Base-by-base conservation (phyloP, 2,329 filamentous ascomycete genomes). In the Alternaria ethzedia region DNA sequence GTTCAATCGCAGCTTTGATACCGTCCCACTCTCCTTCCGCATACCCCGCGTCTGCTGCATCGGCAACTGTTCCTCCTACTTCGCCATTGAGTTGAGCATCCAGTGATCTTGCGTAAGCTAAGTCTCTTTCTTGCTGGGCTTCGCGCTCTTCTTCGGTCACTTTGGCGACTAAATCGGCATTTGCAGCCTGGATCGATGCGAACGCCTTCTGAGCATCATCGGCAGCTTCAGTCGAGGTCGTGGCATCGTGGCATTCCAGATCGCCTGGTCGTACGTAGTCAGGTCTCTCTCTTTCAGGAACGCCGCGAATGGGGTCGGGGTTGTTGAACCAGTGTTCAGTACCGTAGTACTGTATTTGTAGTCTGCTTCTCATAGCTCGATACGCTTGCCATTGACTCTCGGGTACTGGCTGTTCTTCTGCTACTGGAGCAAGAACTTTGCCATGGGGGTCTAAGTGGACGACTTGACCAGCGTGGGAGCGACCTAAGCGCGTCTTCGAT, bases 291-390 rank as follows among this genome's bases (percentile, higher is more conserved):
- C 44, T 50, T 5, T 13, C 50, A 12, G 60, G 60, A 17, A 63
- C 20, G n/a, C 60, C 60, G 5, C 56, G 56, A 13, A 50, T 21
- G 5, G 56, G 60, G 21, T 59, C 50, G 17, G 32, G 32, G 32
- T 32, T 28, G 3, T 46, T 44, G 10, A 45, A 13, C 26, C 30
- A 25, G 46, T 32, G 20, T 26, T 49, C 57, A 26, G 58, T 17
- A 20, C 60, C 60, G 21, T 63, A 63, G 32, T 63, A 44, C 21
- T 59, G 49, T 15, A 50, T 10, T 28, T 59, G 56, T 15, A 63
- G n/a, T 15, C 30, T 21, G 9, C 2, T 25, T 6, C 44, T 44
- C 60, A 63, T 63, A 20, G 20, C n/a, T 28, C 12, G 49, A 23
- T 63, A 59, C 17, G 49, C 30, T 12, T 59, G n/a, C 36, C 55